A percentile compares a stretch with the other conserved stretches of the same genome.
Conservation (phyloP, 83 land plant genomes). For the Diphasiastrum complanatum region DNA sequence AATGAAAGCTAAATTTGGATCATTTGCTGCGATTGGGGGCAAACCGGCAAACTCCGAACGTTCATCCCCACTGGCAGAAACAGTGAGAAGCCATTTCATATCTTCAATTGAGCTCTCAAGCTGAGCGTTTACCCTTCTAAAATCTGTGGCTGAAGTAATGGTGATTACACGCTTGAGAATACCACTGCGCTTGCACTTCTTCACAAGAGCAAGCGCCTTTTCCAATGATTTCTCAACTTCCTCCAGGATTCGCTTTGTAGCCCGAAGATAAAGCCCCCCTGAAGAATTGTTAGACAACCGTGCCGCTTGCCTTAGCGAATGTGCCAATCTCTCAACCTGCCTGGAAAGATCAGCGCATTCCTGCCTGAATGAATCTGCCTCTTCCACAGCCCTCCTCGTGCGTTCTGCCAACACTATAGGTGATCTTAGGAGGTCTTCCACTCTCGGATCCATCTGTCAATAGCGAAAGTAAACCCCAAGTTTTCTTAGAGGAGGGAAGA, state of each 20-base stretch:
- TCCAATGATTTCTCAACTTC: slow-evolving; percentile 61
- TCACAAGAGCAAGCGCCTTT: slow-evolving; percentile 46
- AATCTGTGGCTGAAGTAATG: slow-evolving; percentile 58
- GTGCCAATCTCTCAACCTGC: slow-evolving; percentile 50
- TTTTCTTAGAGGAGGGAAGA: too few species aligned
- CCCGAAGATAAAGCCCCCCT: slow-evolving; percentile 51
- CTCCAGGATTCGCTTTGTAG: slow-evolving; percentile 59
- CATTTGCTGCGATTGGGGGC: slow-evolving; percentile 72
- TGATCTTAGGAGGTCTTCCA: slow-evolving; percentile 40
- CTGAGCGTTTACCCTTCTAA: slow-evolving; percentile 40
- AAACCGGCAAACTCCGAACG: slow-evolving; percentile 30
- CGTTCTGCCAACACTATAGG: slow-evolving; percentile 60
- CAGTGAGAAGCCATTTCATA: slow-evolving; percentile 77
- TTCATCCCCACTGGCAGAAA: slow-evolving; percentile 40
- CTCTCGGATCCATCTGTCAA: slow-evolving; percentile 58
- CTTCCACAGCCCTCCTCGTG: slow-evolving; percentile 43
- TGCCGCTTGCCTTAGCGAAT: slow-evolving; percentile 52
- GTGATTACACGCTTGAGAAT: slow-evolving; percentile 51
- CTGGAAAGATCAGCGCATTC: slow-evolving; percentile 55
- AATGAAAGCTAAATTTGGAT: slow-evolving; percentile 59
- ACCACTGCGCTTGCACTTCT: slow-evolving; percentile 46
- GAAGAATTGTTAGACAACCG: slow-evolving; percentile 16
- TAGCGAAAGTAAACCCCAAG: too few species aligned
- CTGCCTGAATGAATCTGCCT: slow-evolving; percentile 40
- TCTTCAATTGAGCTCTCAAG: slow-evolving; percentile 71